Evolutionary conservation across 2,329 filamentous ascomycete species (phyloP).

Genomic region (Lanzia echinophila): DNA sequence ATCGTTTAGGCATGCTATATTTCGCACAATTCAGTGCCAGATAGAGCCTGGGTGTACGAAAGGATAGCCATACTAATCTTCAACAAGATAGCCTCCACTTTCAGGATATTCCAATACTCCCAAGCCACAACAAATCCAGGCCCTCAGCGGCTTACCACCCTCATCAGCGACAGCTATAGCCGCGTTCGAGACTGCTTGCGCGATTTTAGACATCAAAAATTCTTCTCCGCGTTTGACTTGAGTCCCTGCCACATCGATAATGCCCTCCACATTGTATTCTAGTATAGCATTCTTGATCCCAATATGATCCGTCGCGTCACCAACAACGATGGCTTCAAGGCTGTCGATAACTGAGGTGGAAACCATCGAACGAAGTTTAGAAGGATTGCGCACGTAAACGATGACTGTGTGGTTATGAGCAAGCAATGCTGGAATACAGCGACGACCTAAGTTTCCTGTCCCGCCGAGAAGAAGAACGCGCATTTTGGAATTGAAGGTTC

Average conservation of each 20-base stretch:
- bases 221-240: slow-evolving; percentile 34
- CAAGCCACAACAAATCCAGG: slow-evolving; percentile 35
- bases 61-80: neutral
- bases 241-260: slow-evolving; percentile 36
- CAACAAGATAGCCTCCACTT: neutral
- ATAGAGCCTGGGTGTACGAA: neutral
- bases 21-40: neutral
- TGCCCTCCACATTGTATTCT: slow-evolving; percentile 33
- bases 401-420: slow-evolving; percentile 33
- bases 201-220: slow-evolving; percentile 33
- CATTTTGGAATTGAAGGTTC: slow-evolving; percentile 23
- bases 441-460: slow-evolving; percentile 35
- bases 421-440: slow-evolving; percentile 31
- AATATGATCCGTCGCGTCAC: slow-evolving; percentile 33
- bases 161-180: slow-evolving; percentile 31
- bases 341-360: slow-evolving; percentile 27
- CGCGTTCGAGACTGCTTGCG: slow-evolving; percentile 31
- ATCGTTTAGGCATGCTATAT: slow-evolving; percentile 8
- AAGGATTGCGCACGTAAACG: slow-evolving; percentile 34
- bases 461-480: slow-evolving; percentile 36
- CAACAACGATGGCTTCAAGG: slow-evolving; percentile 32
- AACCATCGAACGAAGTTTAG: slow-evolving; percentile 34
- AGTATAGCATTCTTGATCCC: slow-evolving; percentile 33
- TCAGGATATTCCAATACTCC: slow-evolving; percentile 9
- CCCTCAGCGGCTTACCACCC: slow-evolving; percentile 31